phyloP scores from a whole-genome alignment of 1,139 yeast species.

The Nakaseomyces nivariensis region DNA sequence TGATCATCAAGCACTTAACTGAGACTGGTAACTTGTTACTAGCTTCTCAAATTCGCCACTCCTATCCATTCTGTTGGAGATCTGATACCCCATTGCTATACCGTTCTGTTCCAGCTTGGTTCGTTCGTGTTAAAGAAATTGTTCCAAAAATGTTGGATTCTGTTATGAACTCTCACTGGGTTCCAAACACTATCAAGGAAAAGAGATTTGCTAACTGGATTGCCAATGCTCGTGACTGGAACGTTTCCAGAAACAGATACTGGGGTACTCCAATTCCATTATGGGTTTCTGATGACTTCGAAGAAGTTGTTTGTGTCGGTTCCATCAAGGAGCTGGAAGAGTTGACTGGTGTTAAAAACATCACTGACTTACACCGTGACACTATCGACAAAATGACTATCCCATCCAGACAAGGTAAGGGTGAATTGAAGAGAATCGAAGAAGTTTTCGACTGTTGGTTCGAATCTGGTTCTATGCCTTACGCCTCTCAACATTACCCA shows the following conservation, averaged over 20 bases:
- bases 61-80: constrained; percentile 99
- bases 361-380: constrained; percentile 91
- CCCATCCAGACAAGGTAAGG: constrained; percentile 89
- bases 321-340: constrained; percentile 77
- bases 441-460: constrained; percentile 99
- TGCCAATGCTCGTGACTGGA: constrained; percentile 98
- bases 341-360: constrained; percentile 69
- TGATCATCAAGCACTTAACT: constrained; percentile 75
- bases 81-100: constrained; percentile 95
- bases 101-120: constrained; percentile 98
- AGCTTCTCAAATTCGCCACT: constrained; percentile 79
- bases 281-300: constrained; percentile 91
- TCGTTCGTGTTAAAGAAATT: constrained; percentile 77
- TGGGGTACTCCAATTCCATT: constrained; percentile 99
- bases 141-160: constrained; percentile 84
- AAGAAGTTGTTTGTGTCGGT: constrained; percentile 89
- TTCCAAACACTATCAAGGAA: constrained; percentile 80
- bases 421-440: constrained; percentile 77
- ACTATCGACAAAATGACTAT: constrained; percentile 82
- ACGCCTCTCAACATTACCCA: constrained; percentile 94
- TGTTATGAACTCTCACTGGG: constrained; percentile 88
- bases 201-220: constrained; percentile 97
- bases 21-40: constrained; percentile 66
- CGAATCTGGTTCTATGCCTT: constrained; percentile 99
- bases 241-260: constrained; percentile 92